Percentiles rank a stretch among this genome's conserved stretches.
phyloP scores from a whole-genome alignment of 148 eudicot genomes.

The Chenopodium formosanum region DNA sequence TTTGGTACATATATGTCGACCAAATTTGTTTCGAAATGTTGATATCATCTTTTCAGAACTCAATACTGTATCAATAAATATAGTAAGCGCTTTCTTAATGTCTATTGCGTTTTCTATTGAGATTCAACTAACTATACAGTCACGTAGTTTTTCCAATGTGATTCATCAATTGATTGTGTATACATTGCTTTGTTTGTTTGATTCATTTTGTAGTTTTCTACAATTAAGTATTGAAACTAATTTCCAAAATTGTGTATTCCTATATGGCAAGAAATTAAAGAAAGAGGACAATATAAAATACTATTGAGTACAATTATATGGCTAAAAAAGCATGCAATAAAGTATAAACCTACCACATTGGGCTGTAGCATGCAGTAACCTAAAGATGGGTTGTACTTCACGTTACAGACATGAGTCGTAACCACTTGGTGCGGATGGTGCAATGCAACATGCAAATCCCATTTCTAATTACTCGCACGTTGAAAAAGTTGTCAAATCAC shows the following conservation, averaged over 20 bases:
- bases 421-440: background rate
- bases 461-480: background rate
- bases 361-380: background rate
- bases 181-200: background rate
- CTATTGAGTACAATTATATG: background rate
- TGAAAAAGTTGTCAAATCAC: background rate
- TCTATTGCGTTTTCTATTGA: too few species aligned
- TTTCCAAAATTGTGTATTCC: background rate
- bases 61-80: too few species aligned
- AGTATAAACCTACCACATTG: background rate
- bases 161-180: too few species aligned
- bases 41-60: too few species aligned
- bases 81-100: too few species aligned
- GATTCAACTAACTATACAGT: too few species aligned
- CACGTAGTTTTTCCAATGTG: too few species aligned
- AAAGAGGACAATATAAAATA: background rate
- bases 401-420: too few species aligned
- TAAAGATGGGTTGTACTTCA: background rate
- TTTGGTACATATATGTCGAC: too few species aligned
- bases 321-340: background rate
- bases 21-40: too few species aligned
- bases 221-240: background rate
- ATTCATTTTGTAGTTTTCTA: background rate
- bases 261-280: background rate
- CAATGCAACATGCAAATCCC: background rate